These are phyloP conservation scores for Pelargonium australe DNA, from an alignment of 441 rosid genomes.

Conservation along the genomic window DNA sequence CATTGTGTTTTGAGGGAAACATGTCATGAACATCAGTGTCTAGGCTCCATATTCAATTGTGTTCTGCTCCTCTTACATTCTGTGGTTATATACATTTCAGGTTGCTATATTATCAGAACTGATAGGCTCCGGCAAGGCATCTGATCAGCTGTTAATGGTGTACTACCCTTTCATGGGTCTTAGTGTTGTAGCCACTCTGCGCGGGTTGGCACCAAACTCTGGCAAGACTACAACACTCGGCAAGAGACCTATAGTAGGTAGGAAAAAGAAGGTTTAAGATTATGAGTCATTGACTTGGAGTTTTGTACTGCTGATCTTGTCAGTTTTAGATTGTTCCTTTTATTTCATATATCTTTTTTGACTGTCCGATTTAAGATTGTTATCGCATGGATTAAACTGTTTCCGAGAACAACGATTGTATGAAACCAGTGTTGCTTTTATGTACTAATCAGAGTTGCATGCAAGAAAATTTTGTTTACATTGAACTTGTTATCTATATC, in stretches of 20 bases:
- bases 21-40: background rate
- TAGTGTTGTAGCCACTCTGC: slow-evolving; percentile 50
- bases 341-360: too few species aligned
- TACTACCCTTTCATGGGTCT: slow-evolving; percentile 60
- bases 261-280: slow-evolving; percentile 55
- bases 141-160: slow-evolving; percentile 50
- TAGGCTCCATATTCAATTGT: too few species aligned
- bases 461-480: too few species aligned
- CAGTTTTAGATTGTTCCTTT: background rate
- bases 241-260: slow-evolving; percentile 38
- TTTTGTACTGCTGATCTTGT: background rate
- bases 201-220: slow-evolving; percentile 44
- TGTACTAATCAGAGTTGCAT: too few species aligned
- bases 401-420: background rate
- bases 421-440: too few species aligned
- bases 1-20: background rate
- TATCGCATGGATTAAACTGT: background rate
- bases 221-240: slow-evolving; percentile 24
- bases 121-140: slow-evolving; percentile 52
- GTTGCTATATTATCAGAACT: slow-evolving; percentile 57
- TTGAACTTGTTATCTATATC: too few species aligned
- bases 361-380: background rate
- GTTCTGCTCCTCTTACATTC: slow-evolving; percentile 7
- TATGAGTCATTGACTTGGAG: background rate
- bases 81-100: slow-evolving; percentile 27